Evolutionary conservation across 768 basidiomycete species (phyloP), one percentile per base, ranked within the genome.

Genomic region (Gloeopeniophorella convolvens): DNA sequence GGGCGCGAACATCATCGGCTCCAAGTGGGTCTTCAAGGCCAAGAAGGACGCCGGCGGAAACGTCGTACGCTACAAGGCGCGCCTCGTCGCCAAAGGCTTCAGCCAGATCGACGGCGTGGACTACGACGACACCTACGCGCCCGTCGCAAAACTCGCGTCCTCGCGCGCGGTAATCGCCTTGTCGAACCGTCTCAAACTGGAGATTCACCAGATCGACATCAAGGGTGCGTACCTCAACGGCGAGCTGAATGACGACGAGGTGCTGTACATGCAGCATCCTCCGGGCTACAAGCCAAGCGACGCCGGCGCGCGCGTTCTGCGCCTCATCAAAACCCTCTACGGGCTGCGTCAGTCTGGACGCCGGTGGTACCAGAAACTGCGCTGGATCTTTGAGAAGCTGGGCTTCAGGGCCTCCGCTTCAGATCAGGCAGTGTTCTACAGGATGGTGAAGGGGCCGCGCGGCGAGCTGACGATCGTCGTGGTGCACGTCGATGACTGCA

Each of bases 21-120:
- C 59, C 9, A 63, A 66, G 16, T 76, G 72, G 71, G 72, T 77
- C 4, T 77, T 68, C 54, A 55, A 55, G 13, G 52, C 64, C 26
- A 79, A 80, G 56, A 45, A 59, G 26, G 68, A 74, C 48, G 53
- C n/a, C n/a, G n/a, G n/a, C n/a, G n/a, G n/a, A n/a, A n/a, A n/a
- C n/a, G n/a, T n/a, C n/a, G n/a, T 33, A 28, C 34, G n/a, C 10
- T 43, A 60, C 13, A 51, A 54, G 18, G 64, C 62, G 0, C 35
- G 66, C 12, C 47, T 69, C 12, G 66, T 67, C 8, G 68, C 66
- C 1, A 60, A 62, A 42, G 68, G 69, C 0, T 68, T 60, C 58
- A 49, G 60, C 1, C 70, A 69, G 42, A 50, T 64, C 26, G 51
- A 56, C 8, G 33, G 33, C 3, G 8, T 34, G 5, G 33, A 34